These are phyloP conservation scores for Bruguiera sexangula DNA, from an alignment of 345 rosid genomes.

Conservation along the genomic window DNA sequence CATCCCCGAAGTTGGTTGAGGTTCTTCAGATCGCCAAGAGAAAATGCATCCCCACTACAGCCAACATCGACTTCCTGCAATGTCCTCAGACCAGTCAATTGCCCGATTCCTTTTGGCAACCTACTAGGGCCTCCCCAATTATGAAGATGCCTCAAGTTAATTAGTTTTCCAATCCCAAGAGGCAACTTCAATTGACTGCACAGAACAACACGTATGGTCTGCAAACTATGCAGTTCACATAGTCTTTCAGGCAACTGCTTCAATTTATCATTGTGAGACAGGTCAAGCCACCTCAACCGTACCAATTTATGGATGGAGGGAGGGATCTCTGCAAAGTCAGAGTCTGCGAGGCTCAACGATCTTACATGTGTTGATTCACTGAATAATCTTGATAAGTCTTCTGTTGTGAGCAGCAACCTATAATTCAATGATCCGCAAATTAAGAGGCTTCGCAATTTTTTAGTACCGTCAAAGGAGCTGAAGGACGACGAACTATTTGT, in stretches of 20 bases:
- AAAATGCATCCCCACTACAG: too few relatives aligned
- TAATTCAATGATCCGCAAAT: too few relatives aligned
- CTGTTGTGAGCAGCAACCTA: background rate
- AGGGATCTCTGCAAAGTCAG: background rate
- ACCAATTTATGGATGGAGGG: background rate
- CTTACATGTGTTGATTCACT: background rate
- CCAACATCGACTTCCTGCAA: too few relatives aligned
- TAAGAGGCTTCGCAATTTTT: too few relatives aligned
- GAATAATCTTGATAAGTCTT: background rate
- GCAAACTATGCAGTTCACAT: background rate
- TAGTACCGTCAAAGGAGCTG: background rate
- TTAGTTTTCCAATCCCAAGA: too few relatives aligned
- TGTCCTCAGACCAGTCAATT: too few relatives aligned
- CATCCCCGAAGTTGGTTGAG: too few relatives aligned
- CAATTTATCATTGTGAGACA: background rate
- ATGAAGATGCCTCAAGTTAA: too few relatives aligned
- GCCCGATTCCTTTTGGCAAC: too few relatives aligned
- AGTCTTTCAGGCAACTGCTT: background rate
- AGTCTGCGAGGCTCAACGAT: background rate
- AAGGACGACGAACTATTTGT: background rate
- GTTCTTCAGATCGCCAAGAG: too few relatives aligned
- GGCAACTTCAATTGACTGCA: fast-evolving
- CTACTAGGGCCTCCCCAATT: too few relatives aligned
- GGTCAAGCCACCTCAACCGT: background rate
- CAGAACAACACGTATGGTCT: background rate